Base-by-base conservation (phyloP, 2,329 filamentous ascomycete species). In the Aspergillus transmontanensis region DNA sequence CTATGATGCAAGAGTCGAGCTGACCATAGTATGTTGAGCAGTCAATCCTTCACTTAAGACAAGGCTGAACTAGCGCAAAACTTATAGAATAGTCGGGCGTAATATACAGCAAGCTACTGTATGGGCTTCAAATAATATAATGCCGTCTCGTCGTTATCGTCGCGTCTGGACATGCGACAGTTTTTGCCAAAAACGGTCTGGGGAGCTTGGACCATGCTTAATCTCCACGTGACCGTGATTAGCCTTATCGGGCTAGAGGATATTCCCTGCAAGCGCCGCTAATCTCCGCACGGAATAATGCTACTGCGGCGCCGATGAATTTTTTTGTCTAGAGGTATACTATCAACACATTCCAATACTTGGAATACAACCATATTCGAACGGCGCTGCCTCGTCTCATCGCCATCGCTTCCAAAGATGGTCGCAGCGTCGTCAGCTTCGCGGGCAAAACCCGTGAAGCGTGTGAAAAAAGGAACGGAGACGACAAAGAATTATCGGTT, bases 401-500 rank as follows among this genome's bases (percentile, higher is more conserved):
- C 64, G 45, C 64, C 67, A 57, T 66, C 61, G 32, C 50, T 48
- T 59, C 50, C 64, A 67, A 78, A 69, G 66, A 82, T 82, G 80
- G 78, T 79, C 65, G 73, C 77, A 62, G 85, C 86, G 72, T 84
- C 84, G 46, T 88, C 89, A 63, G 88, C 89, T 68, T 86, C 87
- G 74, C 90, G 91, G 73, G 81, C 84, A 72, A 90, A 91, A 84
- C 85, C 86, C 78, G 85, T 84, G 69, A 92, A 90, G 80, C 85
- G 82, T 57, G 73, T 85, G 67, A 93, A 91, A 75, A 85, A 85
- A 65, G 85, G 85, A 68, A 96, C 92, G 30, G 83, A 84, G 57
- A 91, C 93, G 69, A 89, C 90, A 66, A 94, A 92, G 75, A 90
- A 92, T 58, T 92, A 97, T 80, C 87, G 92, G 76, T 98, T 93